Percentiles rank a stretch among this genome's conserved stretches.
Conservation (phyloP, 2,329 filamentous ascomycete genomes). For the Apiospora saccharicola region DNA sequence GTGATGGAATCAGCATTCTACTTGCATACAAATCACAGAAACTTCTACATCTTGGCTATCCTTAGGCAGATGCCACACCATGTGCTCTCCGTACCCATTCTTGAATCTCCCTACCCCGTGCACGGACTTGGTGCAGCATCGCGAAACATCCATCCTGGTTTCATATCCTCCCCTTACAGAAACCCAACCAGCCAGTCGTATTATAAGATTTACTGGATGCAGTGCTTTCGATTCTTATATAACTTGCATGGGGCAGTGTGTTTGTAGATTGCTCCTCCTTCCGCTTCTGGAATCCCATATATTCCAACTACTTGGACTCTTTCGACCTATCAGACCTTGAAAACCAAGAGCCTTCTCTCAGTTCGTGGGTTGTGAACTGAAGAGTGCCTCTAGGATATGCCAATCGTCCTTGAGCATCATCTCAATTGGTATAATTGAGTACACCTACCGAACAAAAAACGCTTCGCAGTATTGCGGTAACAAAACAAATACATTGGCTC, state of each 20-base stretch:
- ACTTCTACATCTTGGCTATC: neutral
- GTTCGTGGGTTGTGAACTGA: neutral
- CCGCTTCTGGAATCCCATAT: neutral
- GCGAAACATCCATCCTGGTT: slow-evolving; percentile 15
- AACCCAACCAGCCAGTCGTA: slow-evolving; percentile 1
- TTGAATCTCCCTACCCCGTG: slow-evolving; percentile 16
- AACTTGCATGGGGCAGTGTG: neutral
- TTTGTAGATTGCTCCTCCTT: neutral
- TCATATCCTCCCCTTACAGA: slow-evolving; percentile 15
- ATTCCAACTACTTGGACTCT: neutral
- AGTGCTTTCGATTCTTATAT: slow-evolving; percentile 4
- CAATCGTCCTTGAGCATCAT: neutral
- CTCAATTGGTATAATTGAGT: neutral
- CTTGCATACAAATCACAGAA: slow-evolving; percentile 14
- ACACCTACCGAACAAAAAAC: too few relatives aligned
- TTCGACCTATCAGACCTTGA: neutral
- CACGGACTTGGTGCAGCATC: slow-evolving; percentile 13
- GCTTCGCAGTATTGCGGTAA: neutral
- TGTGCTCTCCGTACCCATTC: slow-evolving; percentile 7
- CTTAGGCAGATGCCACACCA: slow-evolving; percentile 6
- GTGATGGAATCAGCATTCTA: neutral
- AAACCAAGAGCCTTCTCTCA: neutral
- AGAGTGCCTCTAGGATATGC: neutral
- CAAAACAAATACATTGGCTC: neutral
- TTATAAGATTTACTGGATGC: neutral